Percentiles rank a stretch among this genome's conserved stretches.
phyloP scores from a whole-genome alignment of 2,329 filamentous ascomycete species.

The Cadophora malorum region DNA sequence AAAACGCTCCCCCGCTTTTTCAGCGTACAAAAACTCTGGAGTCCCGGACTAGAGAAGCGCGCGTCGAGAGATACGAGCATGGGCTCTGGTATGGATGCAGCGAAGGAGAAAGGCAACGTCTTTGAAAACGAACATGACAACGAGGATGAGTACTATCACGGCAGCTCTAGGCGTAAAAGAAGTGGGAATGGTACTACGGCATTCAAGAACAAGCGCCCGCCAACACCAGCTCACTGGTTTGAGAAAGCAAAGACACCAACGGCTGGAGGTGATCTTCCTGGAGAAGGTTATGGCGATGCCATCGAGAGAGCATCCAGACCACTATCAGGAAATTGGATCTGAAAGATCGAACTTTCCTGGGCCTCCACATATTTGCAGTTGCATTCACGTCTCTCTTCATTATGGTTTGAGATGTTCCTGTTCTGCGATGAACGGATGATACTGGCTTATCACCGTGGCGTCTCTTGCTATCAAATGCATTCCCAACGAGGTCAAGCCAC shows the following conservation, averaged over 20 bases:
- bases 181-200: background rate
- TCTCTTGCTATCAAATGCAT: no score
- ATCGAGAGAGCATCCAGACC: no score
- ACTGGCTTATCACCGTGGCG: no score
- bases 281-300: background rate
- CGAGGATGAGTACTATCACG: background rate
- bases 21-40: constrained; percentile 21
- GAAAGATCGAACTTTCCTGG: background rate
- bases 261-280: background rate
- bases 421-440: no score
- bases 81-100: background rate
- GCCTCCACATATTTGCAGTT: no score
- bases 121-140: background rate
- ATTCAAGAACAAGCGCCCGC: background rate
- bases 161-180: background rate
- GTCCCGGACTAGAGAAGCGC: constrained; percentile 15
- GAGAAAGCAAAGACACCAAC: background rate
- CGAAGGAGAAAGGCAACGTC: background rate
- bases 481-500: no score
- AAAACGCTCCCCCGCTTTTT: constrained; percentile 18
- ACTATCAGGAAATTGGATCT: constrained; percentile 9
- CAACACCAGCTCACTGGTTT: constrained; percentile 11
- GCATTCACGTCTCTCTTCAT: no score
- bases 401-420: no score
- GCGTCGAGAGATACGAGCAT: background rate